phyloP scores from a whole-genome alignment of 2,329 filamentous ascomycete species.

The Microdochium paspali region DNA sequence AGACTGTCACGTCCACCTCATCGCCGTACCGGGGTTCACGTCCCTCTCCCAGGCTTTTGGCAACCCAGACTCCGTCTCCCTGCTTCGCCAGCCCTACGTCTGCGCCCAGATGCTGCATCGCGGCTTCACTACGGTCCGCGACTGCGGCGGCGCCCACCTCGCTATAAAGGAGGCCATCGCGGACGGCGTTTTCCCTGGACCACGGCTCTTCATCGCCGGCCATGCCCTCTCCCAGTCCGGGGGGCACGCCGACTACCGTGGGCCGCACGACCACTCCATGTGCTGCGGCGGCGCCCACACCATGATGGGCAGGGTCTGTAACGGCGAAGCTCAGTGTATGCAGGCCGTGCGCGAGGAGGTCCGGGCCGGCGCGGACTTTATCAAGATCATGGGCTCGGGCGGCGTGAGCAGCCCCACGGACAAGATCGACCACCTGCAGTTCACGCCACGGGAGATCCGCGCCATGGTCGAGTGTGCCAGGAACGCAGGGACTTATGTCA shows the following conservation, averaged over 20 bases:
- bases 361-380: constrained; percentile 39
- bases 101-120: constrained; percentile 35
- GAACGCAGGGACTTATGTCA: constrained; percentile 39
- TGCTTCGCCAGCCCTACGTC: constrained; percentile 31
- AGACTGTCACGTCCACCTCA: constrained; percentile 14
- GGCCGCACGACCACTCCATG: constrained; percentile 26
- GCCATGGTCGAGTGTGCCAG: constrained; percentile 37
- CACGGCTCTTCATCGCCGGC: constrained; percentile 39
- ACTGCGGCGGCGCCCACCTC: constrained; percentile 39
- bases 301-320: constrained; percentile 31
- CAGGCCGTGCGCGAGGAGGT: constrained; percentile 39
- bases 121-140: constrained; percentile 43
- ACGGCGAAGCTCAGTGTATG: constrained; percentile 40
- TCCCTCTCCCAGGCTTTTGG: constrained; percentile 11
- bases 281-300: constrained; percentile 34
- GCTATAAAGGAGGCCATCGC: constrained; percentile 39
- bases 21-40: constrained; percentile 12
- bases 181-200: constrained; percentile 37
- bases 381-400: constrained; percentile 47
- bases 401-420: constrained; percentile 43
- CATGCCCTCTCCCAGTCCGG: constrained; percentile 41
- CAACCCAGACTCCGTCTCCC: constrained; percentile 15
- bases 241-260: constrained; percentile 38
- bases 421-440: constrained; percentile 38
- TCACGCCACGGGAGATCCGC: constrained; percentile 39